Evolutionary conservation across 2,329 filamentous ascomycete species (phyloP), one percentile per base, ranked within the genome.

Genomic region (Exophiala calicioides): DNA sequence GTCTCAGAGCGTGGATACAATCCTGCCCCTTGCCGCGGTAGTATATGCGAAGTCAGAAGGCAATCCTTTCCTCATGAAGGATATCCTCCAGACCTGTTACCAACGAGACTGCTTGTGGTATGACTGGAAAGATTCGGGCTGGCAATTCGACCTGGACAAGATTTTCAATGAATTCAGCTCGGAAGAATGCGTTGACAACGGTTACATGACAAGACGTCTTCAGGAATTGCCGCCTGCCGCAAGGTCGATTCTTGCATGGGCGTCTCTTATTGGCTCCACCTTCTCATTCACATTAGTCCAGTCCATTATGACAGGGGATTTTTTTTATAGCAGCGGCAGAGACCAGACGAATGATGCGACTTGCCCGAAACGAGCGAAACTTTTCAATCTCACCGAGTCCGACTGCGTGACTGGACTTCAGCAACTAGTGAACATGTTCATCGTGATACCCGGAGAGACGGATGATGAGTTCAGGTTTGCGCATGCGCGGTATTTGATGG

Each of bases 91-190:
- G 61, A 85, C 86, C 3, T 94, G 88, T 63, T 84, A 95, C 64
- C 82, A 88, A 30, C 93, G 88, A 62, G 85, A 85, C 57, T 95
- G 88, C 64, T 86, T 96, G 38, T 95, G 84, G 80, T 96, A 95
- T 66, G 89, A 90, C 52, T 95, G 93, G 76, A 83, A 82, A 58
- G 81, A 85, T 55, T 87, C 83, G 35, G 77, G 79, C 34, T 97
- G 91, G 91, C 78, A 85, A 33, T 96, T 85, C 63, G 86, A 94
- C 61, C 71, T 96, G 8, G 90, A 96, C 65, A 82, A 80, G 55
- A 81, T 96, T 1, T 95, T 95, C 61, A 82, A 85, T 35, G 84
- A 94, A 55, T 95, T 96, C 60, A 80, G 86, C 58, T 85, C 90
- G 60, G 87, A 88, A 43, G 83, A 90, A 50, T 84, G 87, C 7